Base-by-base conservation (phyloP, 225 moss, liverwort and hornwort genomes). In the Polytrichum formosum region DNA sequence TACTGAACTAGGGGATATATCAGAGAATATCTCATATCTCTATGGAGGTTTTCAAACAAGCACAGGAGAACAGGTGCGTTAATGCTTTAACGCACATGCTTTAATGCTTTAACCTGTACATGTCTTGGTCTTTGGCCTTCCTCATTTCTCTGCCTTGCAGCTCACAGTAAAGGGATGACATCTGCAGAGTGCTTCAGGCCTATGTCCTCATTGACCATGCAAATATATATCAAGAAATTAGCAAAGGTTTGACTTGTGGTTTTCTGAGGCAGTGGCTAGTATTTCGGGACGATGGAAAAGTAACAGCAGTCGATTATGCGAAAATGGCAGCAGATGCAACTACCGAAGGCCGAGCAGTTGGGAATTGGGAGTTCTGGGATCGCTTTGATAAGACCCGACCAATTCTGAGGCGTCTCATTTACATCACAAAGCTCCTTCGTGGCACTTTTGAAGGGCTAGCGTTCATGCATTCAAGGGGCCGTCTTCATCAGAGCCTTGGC, bases 301-400 rank as follows among this genome's bases (percentile, higher is more conserved):
- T 77, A 13, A 94, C 97, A 30, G 97, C 88, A 5, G 92, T 85
- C 66, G 97, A 97, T 55, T 97, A 97, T 74, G 92, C 94, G 29
- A 94, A 82, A 76, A 72, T 81, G 74, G 97, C 91, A 2, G 81
- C 92, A 10, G 73, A 88, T 70, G 94, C 97, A 2, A 94, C 94
- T 35, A 70, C 79, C 6, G 84, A 89, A 67, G 81, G 89, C 18
- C 58, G 79, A 53, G 86, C 92, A 18, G 97, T 97, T 62, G 97
- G 97, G 18, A 81, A 97, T 62, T 97, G 94, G 92, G 92, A 97
- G 55, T 97, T 97, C 55, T 97, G 91, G 92, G 97, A 97, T 55
- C 80, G 91, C 3, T 97, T 97, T 79, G 94, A 97, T 69, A 84
- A 73, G 59, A 83, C 68, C 33, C 82, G 91, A 55, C 91, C 97